These are phyloP conservation scores for Pterocarpus santalinus DNA, from an alignment of 306 rosid species.

Conservation along the genomic window DNA sequence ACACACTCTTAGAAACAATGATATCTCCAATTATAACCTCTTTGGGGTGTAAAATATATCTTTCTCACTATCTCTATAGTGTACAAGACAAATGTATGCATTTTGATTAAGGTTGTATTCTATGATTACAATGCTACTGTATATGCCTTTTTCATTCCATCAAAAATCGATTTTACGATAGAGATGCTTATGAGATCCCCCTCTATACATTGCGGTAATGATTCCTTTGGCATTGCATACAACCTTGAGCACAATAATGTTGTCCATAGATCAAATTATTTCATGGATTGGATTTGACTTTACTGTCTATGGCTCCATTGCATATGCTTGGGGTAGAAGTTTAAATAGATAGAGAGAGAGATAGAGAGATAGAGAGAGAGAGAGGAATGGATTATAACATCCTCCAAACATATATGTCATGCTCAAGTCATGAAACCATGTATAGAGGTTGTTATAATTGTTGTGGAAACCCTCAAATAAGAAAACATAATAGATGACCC, in stretches of 20 bases:
- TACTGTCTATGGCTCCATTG: not conserved
- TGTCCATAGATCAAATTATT: conserved; percentile 12
- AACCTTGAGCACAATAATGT: not conserved
- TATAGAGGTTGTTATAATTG: too few species aligned
- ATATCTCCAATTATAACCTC: too few species aligned
- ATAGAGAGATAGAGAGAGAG: too few species aligned
- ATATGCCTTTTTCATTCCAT: not conserved
- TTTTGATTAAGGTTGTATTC: not conserved
- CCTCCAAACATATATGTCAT: too few species aligned
- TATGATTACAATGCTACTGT: not conserved
- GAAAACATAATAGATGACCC: too few species aligned
- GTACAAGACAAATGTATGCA: not conserved
- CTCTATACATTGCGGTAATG: not conserved
- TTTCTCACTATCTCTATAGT: too few species aligned
- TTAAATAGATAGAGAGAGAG: too few species aligned
- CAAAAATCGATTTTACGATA: not conserved
- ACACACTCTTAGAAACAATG: too few species aligned
- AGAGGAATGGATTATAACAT: too few species aligned
- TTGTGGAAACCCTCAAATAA: too few species aligned
- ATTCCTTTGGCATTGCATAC: not conserved
- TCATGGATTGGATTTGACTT: not conserved
- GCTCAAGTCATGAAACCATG: too few species aligned
- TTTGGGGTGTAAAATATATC: too few species aligned
- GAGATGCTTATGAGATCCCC: conserved; percentile 1
- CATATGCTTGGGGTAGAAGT: not conserved